A percentile compares a stretch with the other conserved stretches of the same genome.
phyloP scores from a whole-genome alignment of 1,139 yeast species.

The Candida sanyaensis region DNA sequence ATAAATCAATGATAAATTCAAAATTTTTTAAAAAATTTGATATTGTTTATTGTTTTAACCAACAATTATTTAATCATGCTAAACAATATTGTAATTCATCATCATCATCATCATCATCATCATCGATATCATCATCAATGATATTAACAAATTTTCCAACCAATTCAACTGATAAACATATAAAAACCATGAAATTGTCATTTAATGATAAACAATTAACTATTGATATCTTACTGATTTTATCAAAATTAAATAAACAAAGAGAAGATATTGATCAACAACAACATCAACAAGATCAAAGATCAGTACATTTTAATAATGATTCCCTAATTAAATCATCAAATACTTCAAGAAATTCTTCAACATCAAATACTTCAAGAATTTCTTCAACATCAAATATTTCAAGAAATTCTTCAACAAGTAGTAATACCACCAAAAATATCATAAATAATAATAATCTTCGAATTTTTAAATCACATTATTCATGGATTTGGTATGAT shows the following conservation, averaged over 20 bases:
- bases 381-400: conserved; percentile 3
- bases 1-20: conserved; percentile 18
- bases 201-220: conserved; percentile 32
- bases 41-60: conserved; percentile 22
- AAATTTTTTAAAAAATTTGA: conserved; percentile 23
- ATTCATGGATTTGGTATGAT: conserved; percentile 43
- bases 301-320: too few relatives aligned
- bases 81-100: conserved; percentile 17
- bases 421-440: neutral
- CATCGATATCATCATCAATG: conserved; percentile 33
- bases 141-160: conserved; percentile 18
- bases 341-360: neutral
- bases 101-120: conserved; percentile 28
- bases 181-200: conserved; percentile 26
- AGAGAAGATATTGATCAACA: neutral
- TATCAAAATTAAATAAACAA: conserved; percentile 20
- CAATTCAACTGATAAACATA: conserved; percentile 24
- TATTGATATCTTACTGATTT: conserved; percentile 25
- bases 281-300: too few relatives aligned
- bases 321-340: too few relatives aligned
- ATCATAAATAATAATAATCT: neutral
- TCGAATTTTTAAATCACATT: conserved; percentile 9
- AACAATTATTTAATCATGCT: conserved; percentile 24
- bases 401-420: neutral
- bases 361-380: neutral